Evolutionary conservation across 73 alveolate genomes (phyloP).

Genomic region (Diophrys appendiculata): DNA sequence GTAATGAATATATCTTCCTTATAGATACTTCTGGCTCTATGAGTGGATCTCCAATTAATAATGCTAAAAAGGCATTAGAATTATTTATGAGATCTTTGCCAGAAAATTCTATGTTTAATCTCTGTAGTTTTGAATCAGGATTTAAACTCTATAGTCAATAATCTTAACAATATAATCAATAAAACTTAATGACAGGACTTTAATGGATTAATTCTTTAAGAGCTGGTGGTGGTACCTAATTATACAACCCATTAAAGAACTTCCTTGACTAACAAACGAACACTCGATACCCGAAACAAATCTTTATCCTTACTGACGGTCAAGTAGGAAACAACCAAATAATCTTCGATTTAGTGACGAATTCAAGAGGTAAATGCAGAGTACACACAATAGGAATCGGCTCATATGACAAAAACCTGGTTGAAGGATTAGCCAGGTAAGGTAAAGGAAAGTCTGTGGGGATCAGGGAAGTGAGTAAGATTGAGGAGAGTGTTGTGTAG

Average conservation of each 20-base stretch:
- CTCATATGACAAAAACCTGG: constrained; percentile 18
- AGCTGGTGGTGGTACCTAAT: constrained; percentile 93
- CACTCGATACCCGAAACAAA: constrained; percentile 49
- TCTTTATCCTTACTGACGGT: constrained; percentile 95
- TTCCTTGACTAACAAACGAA: constrained; percentile 35
- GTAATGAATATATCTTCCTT: constrained; percentile 61
- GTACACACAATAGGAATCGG: constrained; percentile 65
- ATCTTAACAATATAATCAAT: constrained; percentile 35
- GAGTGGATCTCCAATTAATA: constrained; percentile 63
- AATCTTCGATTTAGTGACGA: constrained; percentile 51
- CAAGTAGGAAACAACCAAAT: constrained; percentile 44
- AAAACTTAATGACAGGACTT: constrained; percentile 51
- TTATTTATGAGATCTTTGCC: constrained; percentile 77
- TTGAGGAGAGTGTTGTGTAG: too few species aligned
- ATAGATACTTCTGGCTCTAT: constrained; percentile 73
- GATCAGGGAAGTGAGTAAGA: too few species aligned
- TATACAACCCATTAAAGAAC: constrained; percentile 70
- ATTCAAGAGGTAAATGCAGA: constrained; percentile 42
- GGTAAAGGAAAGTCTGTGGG: constrained; percentile 37
- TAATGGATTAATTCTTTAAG: constrained; percentile 20
- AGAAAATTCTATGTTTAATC: constrained; percentile 60
- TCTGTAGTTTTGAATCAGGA: constrained; percentile 69
- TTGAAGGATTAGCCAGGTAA: constrained; percentile 30
- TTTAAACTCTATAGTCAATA: constrained; percentile 28
- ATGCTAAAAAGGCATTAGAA: constrained; percentile 71